These are phyloP conservation scores for Aspergillus amoenus DNA, from an alignment of 2,329 filamentous ascomycete genomes.

Conservation along the genomic window DNA sequence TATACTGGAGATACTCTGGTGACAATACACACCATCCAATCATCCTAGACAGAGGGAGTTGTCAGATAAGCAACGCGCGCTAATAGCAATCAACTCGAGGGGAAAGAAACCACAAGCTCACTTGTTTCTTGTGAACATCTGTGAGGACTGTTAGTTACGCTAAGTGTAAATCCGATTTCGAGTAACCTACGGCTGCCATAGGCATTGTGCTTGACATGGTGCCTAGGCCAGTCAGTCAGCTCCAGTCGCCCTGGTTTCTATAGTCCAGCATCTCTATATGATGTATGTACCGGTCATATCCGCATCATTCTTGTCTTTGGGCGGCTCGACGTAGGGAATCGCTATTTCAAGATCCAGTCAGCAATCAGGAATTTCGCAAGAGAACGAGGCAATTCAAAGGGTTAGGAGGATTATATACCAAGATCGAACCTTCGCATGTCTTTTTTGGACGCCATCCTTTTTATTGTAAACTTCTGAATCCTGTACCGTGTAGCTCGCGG, in stretches of 20 bases:
- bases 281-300: slow-evolving; percentile 68
- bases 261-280: not conserved
- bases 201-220: slow-evolving; percentile 76
- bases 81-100: not conserved
- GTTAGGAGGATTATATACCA: slow-evolving; percentile 51
- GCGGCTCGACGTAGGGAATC: slow-evolving; percentile 81
- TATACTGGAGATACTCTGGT: not conserved
- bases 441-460: slow-evolving; percentile 66
- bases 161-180: slow-evolving; percentile 8
- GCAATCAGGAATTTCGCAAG: not conserved
- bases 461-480: slow-evolving; percentile 1
- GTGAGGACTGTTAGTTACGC: slow-evolving; percentile 19
- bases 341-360: slow-evolving; percentile 53
- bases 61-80: slow-evolving; percentile 11
- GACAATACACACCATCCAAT: slow-evolving; percentile 57
- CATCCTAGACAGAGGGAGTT: slow-evolving; percentile 47
- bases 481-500: not conserved
- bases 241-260: not conserved
- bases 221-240: slow-evolving; percentile 39
- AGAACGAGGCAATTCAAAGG: not conserved
- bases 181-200: slow-evolving; percentile 73
- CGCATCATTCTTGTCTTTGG: slow-evolving; percentile 59
- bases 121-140: slow-evolving; percentile 90
- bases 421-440: slow-evolving; percentile 75
- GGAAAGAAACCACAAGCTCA: slow-evolving; percentile 41